Percentiles rank a stretch among this genome's conserved stretches.
Evolutionary conservation across 176 grass and related monocot genomes (phyloP).

Genomic region (Triticum timopheevii): DNA sequence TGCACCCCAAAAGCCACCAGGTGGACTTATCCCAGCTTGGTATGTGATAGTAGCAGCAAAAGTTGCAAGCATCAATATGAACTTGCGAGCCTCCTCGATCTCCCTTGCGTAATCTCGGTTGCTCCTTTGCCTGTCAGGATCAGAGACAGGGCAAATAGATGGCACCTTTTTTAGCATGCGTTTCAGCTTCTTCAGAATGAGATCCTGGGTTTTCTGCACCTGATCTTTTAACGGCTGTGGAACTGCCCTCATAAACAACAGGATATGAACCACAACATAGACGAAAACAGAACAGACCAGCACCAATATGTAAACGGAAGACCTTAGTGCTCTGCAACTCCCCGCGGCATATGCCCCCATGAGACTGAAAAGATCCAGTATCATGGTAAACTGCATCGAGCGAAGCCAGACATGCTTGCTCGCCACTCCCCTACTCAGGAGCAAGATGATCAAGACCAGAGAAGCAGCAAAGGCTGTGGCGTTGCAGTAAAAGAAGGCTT

Average conservation of each 20-base stretch:
- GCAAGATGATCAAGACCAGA: constrained; percentile 41
- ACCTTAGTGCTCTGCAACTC: background rate
- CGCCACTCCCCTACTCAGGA: constrained; percentile 25
- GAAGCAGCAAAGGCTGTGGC: constrained; percentile 41
- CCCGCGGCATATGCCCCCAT: constrained; percentile 36
- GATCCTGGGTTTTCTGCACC: background rate
- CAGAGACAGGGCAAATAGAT: background rate
- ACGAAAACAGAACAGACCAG: constrained; percentile 15
- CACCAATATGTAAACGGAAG: constrained; percentile 24
- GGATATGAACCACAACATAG: constrained; percentile 5
- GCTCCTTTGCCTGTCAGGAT: background rate
- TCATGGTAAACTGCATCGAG: constrained; percentile 32
- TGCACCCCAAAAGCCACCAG: constrained; percentile 38
- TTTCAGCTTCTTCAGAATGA: background rate
- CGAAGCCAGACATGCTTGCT: background rate
- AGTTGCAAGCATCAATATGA: constrained; percentile 29
- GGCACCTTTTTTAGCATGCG: background rate
- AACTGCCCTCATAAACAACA: background rate
- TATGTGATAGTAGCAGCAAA: constrained; percentile 41
- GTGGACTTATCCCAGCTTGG: constrained; percentile 30
- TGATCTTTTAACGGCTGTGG: background rate
- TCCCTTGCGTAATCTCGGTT: background rate
- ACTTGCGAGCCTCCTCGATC: constrained; percentile 28
- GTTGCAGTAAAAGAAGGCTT: constrained; percentile 41
- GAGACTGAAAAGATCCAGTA: constrained; percentile 32